A percentile compares a stretch with the other conserved stretches of the same genome.
Conservation (phyloP, 2,329 filamentous ascomycete genomes). For the Aspergillus carbonarius region DNA sequence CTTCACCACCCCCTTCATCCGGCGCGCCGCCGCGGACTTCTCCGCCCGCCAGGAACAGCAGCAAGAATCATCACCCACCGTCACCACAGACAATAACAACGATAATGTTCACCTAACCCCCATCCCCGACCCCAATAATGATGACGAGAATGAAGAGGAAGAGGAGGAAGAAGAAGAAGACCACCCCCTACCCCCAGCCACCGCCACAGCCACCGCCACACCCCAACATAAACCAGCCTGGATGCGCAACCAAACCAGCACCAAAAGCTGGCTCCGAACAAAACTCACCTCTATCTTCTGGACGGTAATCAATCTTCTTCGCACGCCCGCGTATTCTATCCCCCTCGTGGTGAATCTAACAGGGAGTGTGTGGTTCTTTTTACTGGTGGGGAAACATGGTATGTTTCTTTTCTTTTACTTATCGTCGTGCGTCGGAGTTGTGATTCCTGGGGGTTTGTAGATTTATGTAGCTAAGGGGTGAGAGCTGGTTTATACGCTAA, state of each 20-base stretch:
- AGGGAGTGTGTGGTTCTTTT: constrained; percentile 93
- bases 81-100: not conserved
- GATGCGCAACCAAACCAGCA: constrained; percentile 3
- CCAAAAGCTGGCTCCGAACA: constrained; percentile 53
- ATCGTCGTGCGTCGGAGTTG: too few species aligned
- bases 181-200: not conserved
- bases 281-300: constrained; percentile 68
- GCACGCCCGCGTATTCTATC: constrained; percentile 78
- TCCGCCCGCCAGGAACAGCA: constrained; percentile 52
- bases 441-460: not conserved
- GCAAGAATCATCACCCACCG: constrained; percentile 6
- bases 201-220: not conserved
- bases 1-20: constrained; percentile 88
- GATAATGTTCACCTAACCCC: not conserved
- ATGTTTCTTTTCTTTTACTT: constrained; percentile 37
- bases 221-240: constrained; percentile 26
- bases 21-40: constrained; percentile 76
- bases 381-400: constrained; percentile 91
- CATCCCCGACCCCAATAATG: not conserved
- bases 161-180: constrained; percentile 10
- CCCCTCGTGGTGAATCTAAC: constrained; percentile 86
- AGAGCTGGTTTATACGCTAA: too few species aligned
- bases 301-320: constrained; percentile 73
- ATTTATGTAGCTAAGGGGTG: too few species aligned
- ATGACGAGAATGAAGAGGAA: constrained; percentile 10